phyloP scores from a whole-genome alignment of 2,329 filamentous ascomycete genomes.

The Talaromyces piceae region DNA sequence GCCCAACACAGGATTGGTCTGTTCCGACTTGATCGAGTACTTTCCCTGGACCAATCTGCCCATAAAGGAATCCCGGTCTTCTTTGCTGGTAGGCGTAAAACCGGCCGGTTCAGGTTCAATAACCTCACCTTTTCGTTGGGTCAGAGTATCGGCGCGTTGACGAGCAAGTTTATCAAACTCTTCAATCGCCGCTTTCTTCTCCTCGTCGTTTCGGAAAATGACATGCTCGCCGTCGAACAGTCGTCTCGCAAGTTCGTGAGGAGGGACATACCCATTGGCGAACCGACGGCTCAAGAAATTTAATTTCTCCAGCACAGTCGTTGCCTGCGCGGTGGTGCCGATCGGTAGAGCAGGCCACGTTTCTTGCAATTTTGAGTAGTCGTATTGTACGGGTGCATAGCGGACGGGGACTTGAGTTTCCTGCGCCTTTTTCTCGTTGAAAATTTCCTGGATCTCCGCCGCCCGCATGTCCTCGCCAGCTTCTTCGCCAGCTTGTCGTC shows the following conservation, averaged over 20 bases:
- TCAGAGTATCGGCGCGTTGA: constrained; percentile 26
- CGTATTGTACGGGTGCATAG: constrained; percentile 28
- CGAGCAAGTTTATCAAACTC: constrained; percentile 28
- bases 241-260: constrained; percentile 30
- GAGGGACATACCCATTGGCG: constrained; percentile 27
- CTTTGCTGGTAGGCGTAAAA: constrained; percentile 20
- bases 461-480: constrained; percentile 17
- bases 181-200: constrained; percentile 29
- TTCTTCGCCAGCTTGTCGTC: constrained; percentile 16
- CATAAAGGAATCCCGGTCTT: constrained; percentile 23
- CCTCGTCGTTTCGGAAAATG: constrained; percentile 29
- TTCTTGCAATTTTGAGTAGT: constrained; percentile 24
- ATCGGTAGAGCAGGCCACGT: constrained; percentile 36
- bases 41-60: constrained; percentile 26
- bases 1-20: constrained; percentile 21
- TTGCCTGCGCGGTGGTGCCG: constrained; percentile 19
- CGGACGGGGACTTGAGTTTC: constrained; percentile 23
- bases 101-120: constrained; percentile 26
- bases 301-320: constrained; percentile 29
- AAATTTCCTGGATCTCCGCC: constrained; percentile 22
- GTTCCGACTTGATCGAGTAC: constrained; percentile 20
- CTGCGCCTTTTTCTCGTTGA: constrained; percentile 22
- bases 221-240: constrained; percentile 32
- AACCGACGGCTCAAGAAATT: constrained; percentile 27
- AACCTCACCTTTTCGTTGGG: constrained; percentile 30